phyloP scores from a whole-genome alignment of 1,139 yeast species.

The Waltiozyma sp. region DNA sequence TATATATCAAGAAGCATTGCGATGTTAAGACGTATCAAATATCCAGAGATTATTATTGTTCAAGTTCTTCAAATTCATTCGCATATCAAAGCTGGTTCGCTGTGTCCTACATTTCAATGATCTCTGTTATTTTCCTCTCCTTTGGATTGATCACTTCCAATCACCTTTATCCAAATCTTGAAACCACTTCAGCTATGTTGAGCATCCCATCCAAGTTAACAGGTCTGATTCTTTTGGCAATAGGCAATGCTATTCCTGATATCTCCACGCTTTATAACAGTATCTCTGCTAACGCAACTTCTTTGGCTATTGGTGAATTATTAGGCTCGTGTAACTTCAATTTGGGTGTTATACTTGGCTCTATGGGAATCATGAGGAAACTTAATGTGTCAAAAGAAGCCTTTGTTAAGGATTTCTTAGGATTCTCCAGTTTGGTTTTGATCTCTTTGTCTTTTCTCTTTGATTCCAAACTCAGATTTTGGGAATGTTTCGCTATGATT shows the following conservation, averaged over 20 bases:
- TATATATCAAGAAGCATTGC: conserved; percentile 5
- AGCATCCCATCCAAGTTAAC: conserved; percentile 69
- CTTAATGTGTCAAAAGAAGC: conserved; percentile 38
- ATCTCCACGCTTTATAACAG: conserved; percentile 78
- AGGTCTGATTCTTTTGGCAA: conserved; percentile 78
- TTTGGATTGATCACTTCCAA: conserved; percentile 71
- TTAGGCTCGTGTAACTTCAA: conserved; percentile 78
- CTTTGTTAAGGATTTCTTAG: conserved; percentile 32
- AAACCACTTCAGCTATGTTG: conserved; percentile 46
- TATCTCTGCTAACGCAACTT: conserved; percentile 52
- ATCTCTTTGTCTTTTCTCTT: conserved; percentile 33
- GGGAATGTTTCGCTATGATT: conserved; percentile 37
- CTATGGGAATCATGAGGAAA: conserved; percentile 60
- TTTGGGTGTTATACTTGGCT: conserved; percentile 64
- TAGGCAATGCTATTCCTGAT: conserved; percentile 92
- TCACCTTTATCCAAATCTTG: conserved; percentile 63
- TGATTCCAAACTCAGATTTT: conserved; percentile 38
- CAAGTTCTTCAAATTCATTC: neutral
- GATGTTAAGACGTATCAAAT: conserved; percentile 2
- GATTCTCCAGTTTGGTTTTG: conserved; percentile 25
- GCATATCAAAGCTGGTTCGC: neutral
- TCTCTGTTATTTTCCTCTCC: conserved; percentile 34
- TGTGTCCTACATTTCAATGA: conserved; percentile 18
- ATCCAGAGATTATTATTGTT: conserved; percentile 6
- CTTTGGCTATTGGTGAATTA: conserved; percentile 80